Conservation (phyloP, 192 early-diverging fungal genomes). For the Backusella mclennaniae region DNA sequence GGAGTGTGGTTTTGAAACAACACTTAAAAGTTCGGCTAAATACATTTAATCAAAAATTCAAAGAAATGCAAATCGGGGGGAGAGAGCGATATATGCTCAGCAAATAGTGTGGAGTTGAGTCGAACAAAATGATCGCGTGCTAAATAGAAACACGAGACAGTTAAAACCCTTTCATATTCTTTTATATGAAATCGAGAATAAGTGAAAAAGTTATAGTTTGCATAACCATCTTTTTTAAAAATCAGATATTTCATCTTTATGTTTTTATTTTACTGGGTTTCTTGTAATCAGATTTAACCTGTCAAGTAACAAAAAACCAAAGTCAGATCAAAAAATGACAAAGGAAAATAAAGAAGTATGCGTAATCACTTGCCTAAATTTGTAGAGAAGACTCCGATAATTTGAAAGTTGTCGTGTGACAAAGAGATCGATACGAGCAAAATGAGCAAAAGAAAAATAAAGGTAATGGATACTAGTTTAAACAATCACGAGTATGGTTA, state of each 20-base stretch:
- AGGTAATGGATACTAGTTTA: not conserved
- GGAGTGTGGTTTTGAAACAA: not conserved
- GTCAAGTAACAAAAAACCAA: not conserved
- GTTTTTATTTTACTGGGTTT: not conserved
- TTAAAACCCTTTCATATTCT: not conserved
- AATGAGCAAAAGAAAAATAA: not conserved
- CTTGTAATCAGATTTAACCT: constrained; percentile 1
- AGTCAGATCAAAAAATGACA: not conserved
- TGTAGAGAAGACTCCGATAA: constrained; percentile 1
- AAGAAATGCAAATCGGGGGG: not conserved
- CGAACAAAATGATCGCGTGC: not conserved
- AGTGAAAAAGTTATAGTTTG: not conserved
- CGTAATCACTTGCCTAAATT: not conserved
- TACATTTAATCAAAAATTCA: constrained; percentile 1
- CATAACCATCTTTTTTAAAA: not conserved
- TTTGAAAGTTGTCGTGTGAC: not conserved
- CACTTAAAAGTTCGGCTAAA: not conserved
- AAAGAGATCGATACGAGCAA: not conserved
- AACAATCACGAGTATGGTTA: not conserved
- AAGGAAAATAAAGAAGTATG: constrained; percentile 2
- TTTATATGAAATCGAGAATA: not conserved
- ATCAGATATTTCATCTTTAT: not conserved
- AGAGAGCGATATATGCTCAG: not conserved
- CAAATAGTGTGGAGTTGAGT: constrained; percentile 6
- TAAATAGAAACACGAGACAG: not conserved